phyloP scores from a whole-genome alignment of 2,329 filamentous ascomycete species.

The Epichloe sibirici region DNA sequence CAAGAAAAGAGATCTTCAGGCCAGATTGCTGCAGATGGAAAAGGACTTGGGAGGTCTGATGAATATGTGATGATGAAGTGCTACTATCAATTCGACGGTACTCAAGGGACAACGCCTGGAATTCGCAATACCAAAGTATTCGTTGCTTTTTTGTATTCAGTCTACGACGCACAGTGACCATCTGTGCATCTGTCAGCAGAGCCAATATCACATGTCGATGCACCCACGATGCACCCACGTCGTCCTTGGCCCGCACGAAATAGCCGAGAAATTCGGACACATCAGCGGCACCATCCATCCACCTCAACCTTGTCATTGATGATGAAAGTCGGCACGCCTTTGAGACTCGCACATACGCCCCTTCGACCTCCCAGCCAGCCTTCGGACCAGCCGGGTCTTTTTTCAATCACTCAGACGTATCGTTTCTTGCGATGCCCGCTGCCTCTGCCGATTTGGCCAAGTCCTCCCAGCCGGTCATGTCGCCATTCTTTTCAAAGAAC shows the following conservation, averaged over 20 bases:
- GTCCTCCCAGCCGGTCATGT: conserved; percentile 46
- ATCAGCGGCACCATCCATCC: conserved; percentile 55
- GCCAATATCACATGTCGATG: background rate
- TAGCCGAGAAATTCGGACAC: conserved; percentile 51
- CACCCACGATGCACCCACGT: conserved; percentile 2
- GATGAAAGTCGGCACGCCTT: conserved; percentile 63
- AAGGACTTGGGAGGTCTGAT: conserved; percentile 43
- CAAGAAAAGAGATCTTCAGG: conserved; percentile 44
- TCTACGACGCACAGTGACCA: no score
- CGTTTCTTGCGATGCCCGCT: conserved; percentile 39
- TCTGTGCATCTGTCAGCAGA: background rate
- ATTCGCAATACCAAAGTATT: background rate
- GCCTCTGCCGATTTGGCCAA: conserved; percentile 39
- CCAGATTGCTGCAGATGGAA: conserved; percentile 39
- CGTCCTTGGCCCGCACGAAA: conserved; percentile 41
- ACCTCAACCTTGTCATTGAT: conserved; percentile 57
- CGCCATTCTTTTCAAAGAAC: conserved; percentile 53
- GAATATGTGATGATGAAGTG: conserved; percentile 30
- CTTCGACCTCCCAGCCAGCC: conserved; percentile 43
- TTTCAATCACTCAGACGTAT: conserved; percentile 41
- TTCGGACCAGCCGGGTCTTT: conserved; percentile 41
- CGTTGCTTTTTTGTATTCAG: background rate
- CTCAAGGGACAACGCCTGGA: background rate
- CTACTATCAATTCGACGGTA: background rate
- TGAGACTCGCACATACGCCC: conserved; percentile 40